Conservation (phyloP, 225 moss, liverwort and hornwort genomes). For the Pleurozium schreberi region DNA sequence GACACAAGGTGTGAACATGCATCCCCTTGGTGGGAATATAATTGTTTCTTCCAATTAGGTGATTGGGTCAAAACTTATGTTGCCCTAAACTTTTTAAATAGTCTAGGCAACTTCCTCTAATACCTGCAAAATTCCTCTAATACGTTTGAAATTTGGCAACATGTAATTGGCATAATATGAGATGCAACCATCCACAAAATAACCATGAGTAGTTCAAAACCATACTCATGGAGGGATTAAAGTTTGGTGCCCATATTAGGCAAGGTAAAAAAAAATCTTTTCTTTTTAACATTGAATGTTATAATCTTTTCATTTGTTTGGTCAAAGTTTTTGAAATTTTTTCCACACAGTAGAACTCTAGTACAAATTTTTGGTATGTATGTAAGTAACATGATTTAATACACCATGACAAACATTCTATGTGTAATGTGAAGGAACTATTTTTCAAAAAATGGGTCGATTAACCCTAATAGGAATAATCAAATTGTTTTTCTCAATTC, state of each 20-base stretch:
- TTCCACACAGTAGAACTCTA: no score
- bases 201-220: background rate
- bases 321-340: accelerated
- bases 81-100: accelerated
- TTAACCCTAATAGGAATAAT: background rate
- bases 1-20: background rate
- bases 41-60: background rate
- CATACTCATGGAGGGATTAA: accelerated
- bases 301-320: background rate
- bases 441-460: background rate
- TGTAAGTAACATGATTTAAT: background rate
- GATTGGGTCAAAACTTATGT: accelerated
- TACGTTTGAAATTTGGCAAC: background rate
- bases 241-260: accelerated
- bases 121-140: background rate
- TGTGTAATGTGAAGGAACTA: accelerated
- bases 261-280: background rate
- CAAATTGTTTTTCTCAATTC: background rate
- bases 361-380: background rate
- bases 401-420: background rate
- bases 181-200: background rate
- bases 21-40: background rate
- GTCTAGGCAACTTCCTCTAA: accelerated
- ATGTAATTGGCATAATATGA: background rate
- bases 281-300: background rate